Evolutionary conservation across 2,329 filamentous ascomycete species (phyloP).

Genomic region (Leptographium galeiforme): DNA sequence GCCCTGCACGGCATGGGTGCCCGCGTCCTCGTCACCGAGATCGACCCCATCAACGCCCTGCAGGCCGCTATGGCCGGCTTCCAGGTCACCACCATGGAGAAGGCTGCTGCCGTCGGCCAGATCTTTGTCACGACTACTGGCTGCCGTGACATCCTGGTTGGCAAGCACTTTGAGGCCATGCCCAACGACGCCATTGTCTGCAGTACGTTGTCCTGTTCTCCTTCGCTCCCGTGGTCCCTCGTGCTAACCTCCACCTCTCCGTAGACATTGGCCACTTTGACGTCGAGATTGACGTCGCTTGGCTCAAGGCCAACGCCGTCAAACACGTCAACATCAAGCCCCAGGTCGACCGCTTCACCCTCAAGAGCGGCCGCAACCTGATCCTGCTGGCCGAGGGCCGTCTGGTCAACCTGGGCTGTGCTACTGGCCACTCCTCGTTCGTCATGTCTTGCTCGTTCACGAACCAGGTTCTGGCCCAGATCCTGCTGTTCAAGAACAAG

Average conservation of each 20-base stretch:
- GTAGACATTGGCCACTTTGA: conserved; percentile 97
- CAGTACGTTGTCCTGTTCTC: conserved; percentile 43
- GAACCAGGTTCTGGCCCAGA: conserved; percentile 99
- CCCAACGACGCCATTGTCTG: conserved; percentile 96
- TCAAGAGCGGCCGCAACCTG: conserved; percentile 90
- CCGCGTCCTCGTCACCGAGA: conserved; percentile 88
- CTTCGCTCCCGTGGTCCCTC: neutral
- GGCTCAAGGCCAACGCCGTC: conserved; percentile 94
- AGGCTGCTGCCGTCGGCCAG: conserved; percentile 77
- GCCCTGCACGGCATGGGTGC: conserved; percentile 96
- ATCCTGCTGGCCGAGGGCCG: conserved; percentile 97
- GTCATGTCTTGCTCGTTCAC: conserved; percentile 99
- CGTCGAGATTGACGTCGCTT: conserved; percentile 98
- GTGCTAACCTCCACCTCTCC: neutral
- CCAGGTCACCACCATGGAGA: conserved; percentile 94
- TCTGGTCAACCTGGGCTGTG: conserved; percentile 98
- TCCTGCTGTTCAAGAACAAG: conserved; percentile 89
- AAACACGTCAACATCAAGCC: conserved; percentile 98
- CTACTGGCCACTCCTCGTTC: conserved; percentile 97
- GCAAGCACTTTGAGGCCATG: conserved; percentile 89
- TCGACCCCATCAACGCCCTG: conserved; percentile 98
- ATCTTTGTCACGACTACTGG: conserved; percentile 99
- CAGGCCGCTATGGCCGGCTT: conserved; percentile 96
- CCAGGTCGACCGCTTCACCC: conserved; percentile 95
- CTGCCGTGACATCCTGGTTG: conserved; percentile 94